Evolutionary conservation across 352 stramenopile genomes (phyloP).

Genomic region (Pythium utonaiense): DNA sequence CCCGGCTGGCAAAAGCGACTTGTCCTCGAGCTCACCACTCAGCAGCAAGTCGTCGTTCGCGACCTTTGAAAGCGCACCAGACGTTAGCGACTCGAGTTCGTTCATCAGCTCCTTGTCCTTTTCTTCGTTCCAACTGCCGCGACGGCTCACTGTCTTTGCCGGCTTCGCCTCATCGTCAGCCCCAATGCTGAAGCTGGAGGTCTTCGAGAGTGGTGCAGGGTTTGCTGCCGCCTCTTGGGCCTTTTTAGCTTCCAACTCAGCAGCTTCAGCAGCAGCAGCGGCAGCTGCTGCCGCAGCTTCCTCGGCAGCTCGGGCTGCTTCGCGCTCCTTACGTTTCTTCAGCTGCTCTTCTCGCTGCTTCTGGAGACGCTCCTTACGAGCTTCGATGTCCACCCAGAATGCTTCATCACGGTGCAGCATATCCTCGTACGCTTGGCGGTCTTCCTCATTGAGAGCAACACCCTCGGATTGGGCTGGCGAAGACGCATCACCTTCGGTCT

Average conservation of each 20-base stretch:
- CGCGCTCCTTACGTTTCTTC: slow-evolving; percentile 53
- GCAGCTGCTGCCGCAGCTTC: slow-evolving; percentile 31
- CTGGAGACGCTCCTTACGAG: slow-evolving; percentile 67
- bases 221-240: slow-evolving; percentile 31
- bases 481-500: slow-evolving; percentile 58
- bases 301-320: slow-evolving; percentile 43
- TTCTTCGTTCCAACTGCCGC: slow-evolving; percentile 80
- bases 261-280: slow-evolving; percentile 31
- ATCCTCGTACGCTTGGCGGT: slow-evolving; percentile 83
- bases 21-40: slow-evolving; percentile 39
- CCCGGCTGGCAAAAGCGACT: slow-evolving; percentile 19
- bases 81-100: slow-evolving; percentile 78
- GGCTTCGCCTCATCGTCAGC: slow-evolving; percentile 54
- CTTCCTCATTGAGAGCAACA: slow-evolving; percentile 70
- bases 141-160: slow-evolving; percentile 42
- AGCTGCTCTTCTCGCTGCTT: slow-evolving; percentile 67
- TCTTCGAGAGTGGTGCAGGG: slow-evolving; percentile 28
- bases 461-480: slow-evolving; percentile 45
- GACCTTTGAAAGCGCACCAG: slow-evolving; percentile 45
- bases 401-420: slow-evolving; percentile 85
- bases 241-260: slow-evolving; percentile 32
- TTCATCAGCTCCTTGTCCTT: slow-evolving; percentile 87
- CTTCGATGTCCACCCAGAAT: slow-evolving; percentile 86
- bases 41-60: slow-evolving; percentile 29
- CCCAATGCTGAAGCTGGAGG: slow-evolving; percentile 65